Evolutionary conservation across 495 filamentous ascomycete species (phyloP), one percentile per base, ranked within the genome.

Genomic region (Penicillium cosmopolitanum): DNA sequence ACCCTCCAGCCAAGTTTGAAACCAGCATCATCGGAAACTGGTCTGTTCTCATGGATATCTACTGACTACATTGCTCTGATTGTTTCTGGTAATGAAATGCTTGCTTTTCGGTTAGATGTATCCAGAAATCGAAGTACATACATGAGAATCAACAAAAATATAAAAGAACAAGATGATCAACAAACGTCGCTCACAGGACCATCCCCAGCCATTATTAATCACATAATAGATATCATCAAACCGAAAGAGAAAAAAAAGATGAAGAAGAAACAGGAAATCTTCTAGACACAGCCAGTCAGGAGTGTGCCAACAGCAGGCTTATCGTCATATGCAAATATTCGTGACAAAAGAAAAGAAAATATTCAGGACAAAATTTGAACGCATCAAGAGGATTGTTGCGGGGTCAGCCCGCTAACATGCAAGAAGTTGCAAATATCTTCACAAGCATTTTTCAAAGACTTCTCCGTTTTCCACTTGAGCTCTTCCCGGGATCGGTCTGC

Each of bases 401-500:
- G 68, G 36, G 73, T 71, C 36, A 77, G 50, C 15, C 70, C 71
- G 56, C 73, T 74, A 42, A 77, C 70, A 55, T 71, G 60, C 31
- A 79, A 54, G 52, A 78, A 96, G 65, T 86, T 88, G 87, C 92
- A 96, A 56, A 97, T 81, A 72, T 93, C 91, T 58, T 82, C 80
- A 71, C 93, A 97, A 3, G 91, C 90, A 70, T 94, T 84, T 71
- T 91, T 89, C 64, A 97, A 77, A 3, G 89, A 89, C 55, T 88
- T 83, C 71, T 93, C 81, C 9, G 93, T 93, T 79, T 91, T 92
- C 93, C 93, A 97, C 16, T 85, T 76, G n/a, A 97, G 84, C 80
- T 97, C 93, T 65, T 86, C 70, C 62, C 92, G 92, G 11, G 93
- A 92, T 40, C 89, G 83, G n/a, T 84, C 84, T 31, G 90, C 91